These are phyloP conservation scores for Fusarium annulatum DNA, from an alignment of 2,329 filamentous ascomycete species.

Conservation along the genomic window DNA sequence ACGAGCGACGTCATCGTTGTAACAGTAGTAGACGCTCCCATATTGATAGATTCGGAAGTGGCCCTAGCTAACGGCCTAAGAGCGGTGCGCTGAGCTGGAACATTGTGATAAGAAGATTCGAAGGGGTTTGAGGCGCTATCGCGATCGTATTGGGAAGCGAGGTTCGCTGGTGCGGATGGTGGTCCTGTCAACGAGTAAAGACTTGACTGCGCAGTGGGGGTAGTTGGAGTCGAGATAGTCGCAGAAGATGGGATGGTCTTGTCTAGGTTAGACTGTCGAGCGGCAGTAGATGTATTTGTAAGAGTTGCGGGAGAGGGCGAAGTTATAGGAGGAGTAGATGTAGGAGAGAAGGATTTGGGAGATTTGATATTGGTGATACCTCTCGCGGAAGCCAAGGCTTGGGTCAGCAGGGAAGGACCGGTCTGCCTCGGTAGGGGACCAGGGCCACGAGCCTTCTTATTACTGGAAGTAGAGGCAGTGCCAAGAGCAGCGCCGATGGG, in stretches of 20 bases:
- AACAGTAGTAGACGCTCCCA: constrained; percentile 49
- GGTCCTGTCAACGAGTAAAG: constrained; percentile 14
- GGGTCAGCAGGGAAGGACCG: constrained; percentile 66
- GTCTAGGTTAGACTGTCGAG: constrained; percentile 27
- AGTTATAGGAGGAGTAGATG: constrained; percentile 24
- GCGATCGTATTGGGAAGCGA: constrained; percentile 34
- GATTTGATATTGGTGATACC: constrained; percentile 54
- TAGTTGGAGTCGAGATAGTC: constrained; percentile 20
- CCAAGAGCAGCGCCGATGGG: constrained; percentile 14
- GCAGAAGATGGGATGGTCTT: constrained; percentile 20
- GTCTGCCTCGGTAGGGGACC: constrained; percentile 55
- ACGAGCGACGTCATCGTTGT: constrained; percentile 47
- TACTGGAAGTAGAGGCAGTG: constrained; percentile 30
- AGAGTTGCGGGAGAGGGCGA: constrained; percentile 20
- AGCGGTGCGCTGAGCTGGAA: constrained; percentile 49
- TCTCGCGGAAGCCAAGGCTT: constrained; percentile 69
- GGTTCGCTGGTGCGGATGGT: constrained; percentile 16
- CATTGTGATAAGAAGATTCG: constrained; percentile 48
- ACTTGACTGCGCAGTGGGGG: constrained; percentile 15
- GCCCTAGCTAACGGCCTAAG: constrained; percentile 53
- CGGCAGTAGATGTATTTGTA: constrained; percentile 1
- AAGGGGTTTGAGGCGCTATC: constrained; percentile 26
- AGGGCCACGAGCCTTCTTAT: constrained; percentile 60
- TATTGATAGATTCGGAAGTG: constrained; percentile 46
- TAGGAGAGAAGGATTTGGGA: constrained; percentile 24